Evolutionary conservation across 2,329 filamentous ascomycete genomes (phyloP), one percentile per base, ranked within the genome.

Genomic region (Xylaria sp.): DNA sequence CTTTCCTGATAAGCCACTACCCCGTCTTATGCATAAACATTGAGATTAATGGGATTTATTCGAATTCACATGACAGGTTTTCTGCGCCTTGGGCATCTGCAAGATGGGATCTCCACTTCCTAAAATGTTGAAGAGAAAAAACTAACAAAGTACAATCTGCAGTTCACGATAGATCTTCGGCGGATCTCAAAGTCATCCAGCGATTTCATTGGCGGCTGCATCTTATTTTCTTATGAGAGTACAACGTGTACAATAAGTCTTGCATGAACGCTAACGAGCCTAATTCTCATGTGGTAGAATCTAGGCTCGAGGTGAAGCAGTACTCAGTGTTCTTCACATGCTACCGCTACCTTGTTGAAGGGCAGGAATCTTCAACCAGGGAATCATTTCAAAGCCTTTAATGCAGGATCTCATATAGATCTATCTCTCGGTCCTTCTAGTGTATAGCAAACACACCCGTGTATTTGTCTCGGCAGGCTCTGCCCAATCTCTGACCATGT

Each of bases 401-500:
- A 40, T 64, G 15, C 20, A 40, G 28, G 42, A 40, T 38, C 62
- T 53, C 56, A 46, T 54, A 44, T 58, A 53, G 56, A 44, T 53
- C 56, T 40, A 28, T 38, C 23, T 17, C 59, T 36, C 58, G 20
- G 59, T 64, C 65, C 31, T 53, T 42, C 31, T 67, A 20, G n/a
- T 48, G 13, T 40, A 60, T 28, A 48, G 59, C 44, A 36, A 40
- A 51, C 51, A 38, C 53, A 61, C 38, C 42, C 42, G 40, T 46
- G 28, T 65, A n/a, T 57, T 11, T 71, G 56, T 67, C 65, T 68
- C 42, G 40, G 65, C 54, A 67, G 69, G 63, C 62, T 69, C 74
- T 69, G 67, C 69, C 73, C 69, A 64, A 69, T 69, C 76, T 77
- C 74, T 73, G 74, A 79, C 74, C 77, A 84, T 85, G 81, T 82